phyloP scores from a whole-genome alignment of 2,329 filamentous ascomycete genomes.

The Beauveria sp. region DNA sequence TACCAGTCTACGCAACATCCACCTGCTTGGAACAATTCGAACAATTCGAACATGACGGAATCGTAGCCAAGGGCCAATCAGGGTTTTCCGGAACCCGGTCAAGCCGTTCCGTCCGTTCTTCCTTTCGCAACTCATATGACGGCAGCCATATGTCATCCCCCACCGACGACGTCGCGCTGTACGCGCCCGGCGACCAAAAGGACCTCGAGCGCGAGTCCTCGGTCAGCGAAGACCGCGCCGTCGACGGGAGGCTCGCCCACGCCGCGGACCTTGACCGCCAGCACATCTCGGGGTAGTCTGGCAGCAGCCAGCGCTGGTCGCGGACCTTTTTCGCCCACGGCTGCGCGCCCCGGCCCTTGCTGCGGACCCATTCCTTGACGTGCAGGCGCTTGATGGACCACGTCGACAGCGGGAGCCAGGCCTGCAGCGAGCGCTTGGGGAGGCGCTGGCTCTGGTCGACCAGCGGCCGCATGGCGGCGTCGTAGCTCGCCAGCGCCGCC shows the following conservation, averaged over 20 bases:
- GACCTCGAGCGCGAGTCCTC: background rate
- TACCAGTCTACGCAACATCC: background rate
- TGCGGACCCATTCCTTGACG: slow-evolving; percentile 4
- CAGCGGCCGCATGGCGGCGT: background rate
- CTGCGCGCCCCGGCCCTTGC: background rate
- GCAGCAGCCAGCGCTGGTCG: slow-evolving; percentile 3
- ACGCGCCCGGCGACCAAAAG: background rate
- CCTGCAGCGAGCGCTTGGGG: background rate
- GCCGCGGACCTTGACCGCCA: slow-evolving; percentile 8
- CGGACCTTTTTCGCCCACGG: slow-evolving; percentile 1
- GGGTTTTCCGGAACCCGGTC: background rate
- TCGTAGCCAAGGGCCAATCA: background rate
- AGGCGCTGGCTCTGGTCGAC: slow-evolving; percentile 3
- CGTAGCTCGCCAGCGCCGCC: background rate
- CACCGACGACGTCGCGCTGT: background rate
- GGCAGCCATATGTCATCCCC: slow-evolving; percentile 5
- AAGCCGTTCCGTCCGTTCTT: background rate
- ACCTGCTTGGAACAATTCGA: background rate
- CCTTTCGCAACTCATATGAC: background rate
- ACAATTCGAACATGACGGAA: background rate
- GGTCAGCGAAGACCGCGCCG: background rate
- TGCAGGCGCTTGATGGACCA: slow-evolving; percentile 7
- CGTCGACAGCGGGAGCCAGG: slow-evolving; percentile 4
- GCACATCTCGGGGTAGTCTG: slow-evolving; percentile 12
- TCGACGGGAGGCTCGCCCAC: background rate